A percentile compares a stretch with the other conserved stretches of the same genome.
Conservation (phyloP, 768 basidiomycete genomes). For the Termitomyces sp. region DNA sequence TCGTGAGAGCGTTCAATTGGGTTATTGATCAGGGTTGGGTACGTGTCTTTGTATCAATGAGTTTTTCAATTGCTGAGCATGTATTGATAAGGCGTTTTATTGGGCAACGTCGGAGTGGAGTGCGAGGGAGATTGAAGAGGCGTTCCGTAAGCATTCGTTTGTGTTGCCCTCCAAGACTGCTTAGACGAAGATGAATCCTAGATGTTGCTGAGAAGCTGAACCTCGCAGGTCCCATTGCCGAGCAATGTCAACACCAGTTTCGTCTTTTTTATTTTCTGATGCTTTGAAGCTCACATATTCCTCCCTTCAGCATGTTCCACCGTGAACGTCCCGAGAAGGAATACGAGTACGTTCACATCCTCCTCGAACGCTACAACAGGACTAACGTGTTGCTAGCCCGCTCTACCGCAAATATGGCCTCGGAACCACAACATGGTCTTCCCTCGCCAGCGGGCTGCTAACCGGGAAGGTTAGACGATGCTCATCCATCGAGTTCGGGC, state of each 20-base stretch:
- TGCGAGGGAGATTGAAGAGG: conserved; percentile 55
- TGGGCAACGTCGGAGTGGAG: conserved; percentile 75
- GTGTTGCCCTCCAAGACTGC: not conserved
- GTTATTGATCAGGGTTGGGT: conserved; percentile 72
- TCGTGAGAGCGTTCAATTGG: conserved; percentile 76
- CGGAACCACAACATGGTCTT: conserved; percentile 70
- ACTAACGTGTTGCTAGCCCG: conserved; percentile 27
- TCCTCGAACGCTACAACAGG: not conserved
- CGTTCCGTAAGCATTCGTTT: conserved; percentile 30
- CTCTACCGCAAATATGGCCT: conserved; percentile 63
- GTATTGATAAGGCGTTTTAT: conserved; percentile 43
- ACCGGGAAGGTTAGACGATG: conserved; percentile 58
- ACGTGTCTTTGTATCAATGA: not conserved
- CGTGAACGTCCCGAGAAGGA: conserved; percentile 80
- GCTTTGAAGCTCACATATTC: not conserved
- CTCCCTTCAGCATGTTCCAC: conserved; percentile 55
- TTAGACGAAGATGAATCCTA: conserved; percentile 12
- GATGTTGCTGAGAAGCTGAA: conserved; percentile 65
- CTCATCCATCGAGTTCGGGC: not conserved
- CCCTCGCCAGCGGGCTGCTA: conserved; percentile 67
- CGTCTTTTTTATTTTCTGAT: conserved; percentile 6
- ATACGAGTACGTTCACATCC: conserved; percentile 43
- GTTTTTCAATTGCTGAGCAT: not conserved
- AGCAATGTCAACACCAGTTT: conserved; percentile 75
- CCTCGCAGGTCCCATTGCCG: conserved; percentile 65